Evolutionary conservation across 192 early-diverging fungal genomes (phyloP).

Genomic region (Allomyces macrogynus): DNA sequence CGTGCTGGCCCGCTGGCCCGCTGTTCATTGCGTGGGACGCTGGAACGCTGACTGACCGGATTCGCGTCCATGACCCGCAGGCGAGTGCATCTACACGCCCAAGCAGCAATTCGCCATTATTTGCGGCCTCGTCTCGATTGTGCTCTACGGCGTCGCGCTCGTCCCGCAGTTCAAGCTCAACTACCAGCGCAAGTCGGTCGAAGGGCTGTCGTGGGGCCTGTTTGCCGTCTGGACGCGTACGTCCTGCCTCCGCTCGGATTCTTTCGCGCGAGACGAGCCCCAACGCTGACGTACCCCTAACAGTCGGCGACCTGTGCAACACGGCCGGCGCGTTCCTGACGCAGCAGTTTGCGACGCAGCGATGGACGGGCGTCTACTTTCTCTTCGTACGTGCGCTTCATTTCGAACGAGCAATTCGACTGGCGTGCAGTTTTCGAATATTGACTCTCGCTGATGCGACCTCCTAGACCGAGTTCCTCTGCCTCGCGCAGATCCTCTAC

Average conservation of each 20-base stretch:
- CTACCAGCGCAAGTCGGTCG: slow-evolving; percentile 15
- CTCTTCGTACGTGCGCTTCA: slow-evolving; percentile 1
- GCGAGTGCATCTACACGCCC: slow-evolving; percentile 24
- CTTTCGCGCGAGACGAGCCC: neutral
- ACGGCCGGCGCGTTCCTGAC: slow-evolving; percentile 21
- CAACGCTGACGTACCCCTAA: neutral
- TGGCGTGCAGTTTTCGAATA: too few species aligned
- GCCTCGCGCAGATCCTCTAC: slow-evolving; percentile 19
- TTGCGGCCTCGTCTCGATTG: slow-evolving; percentile 11
- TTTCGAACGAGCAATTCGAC: too few species aligned
- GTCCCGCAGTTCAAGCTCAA: slow-evolving; percentile 18
- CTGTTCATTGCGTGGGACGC: too few species aligned
- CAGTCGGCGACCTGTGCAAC: slow-evolving; percentile 11
- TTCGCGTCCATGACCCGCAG: too few species aligned
- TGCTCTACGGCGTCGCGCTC: slow-evolving; percentile 16
- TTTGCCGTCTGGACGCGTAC: slow-evolving; percentile 14
- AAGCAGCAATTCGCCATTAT: slow-evolving; percentile 12
- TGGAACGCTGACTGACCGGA: too few species aligned
- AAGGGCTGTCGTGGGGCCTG: slow-evolving; percentile 19
- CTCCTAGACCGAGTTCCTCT: slow-evolving; percentile 11
- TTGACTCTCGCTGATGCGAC: too few species aligned
- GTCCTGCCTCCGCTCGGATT: neutral
- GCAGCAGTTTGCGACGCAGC: slow-evolving; percentile 20
- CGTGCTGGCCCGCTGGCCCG: too few species aligned
- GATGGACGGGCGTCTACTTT: slow-evolving; percentile 17